Conservation (phyloP, 352 stramenopile species). For the Pythium insidiosum region DNA sequence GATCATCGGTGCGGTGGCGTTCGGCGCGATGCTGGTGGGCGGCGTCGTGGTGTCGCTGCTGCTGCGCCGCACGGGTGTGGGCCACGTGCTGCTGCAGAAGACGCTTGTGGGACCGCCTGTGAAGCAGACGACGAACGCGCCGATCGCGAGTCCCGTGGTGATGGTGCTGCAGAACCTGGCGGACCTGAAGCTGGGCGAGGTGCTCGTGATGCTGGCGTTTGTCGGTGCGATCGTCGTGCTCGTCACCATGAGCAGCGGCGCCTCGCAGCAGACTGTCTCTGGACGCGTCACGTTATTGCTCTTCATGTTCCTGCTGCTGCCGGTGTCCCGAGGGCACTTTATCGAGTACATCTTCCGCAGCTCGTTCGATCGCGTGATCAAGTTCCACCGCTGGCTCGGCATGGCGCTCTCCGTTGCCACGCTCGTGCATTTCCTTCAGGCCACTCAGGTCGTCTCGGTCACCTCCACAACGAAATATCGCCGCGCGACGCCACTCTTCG, state of each 20-base stretch:
- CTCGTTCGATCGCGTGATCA: constrained; percentile 76
- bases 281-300: constrained; percentile 57
- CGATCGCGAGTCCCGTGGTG: constrained; percentile 24
- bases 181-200: constrained; percentile 52
- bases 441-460: constrained; percentile 27
- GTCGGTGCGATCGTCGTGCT: constrained; percentile 34
- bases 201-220: constrained; percentile 61
- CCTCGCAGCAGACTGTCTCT: constrained; percentile 27
- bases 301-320: constrained; percentile 77
- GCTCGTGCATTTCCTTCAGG: constrained; percentile 53
- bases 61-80: constrained; percentile 26
- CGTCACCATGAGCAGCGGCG: constrained; percentile 25
- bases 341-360: constrained; percentile 67
- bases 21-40: constrained; percentile 40
- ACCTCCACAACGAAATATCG: constrained; percentile 34
- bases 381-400: constrained; percentile 82
- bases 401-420: constrained; percentile 40
- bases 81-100: constrained; percentile 31
- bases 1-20: constrained; percentile 45
- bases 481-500: constrained; percentile 44
- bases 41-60: constrained; percentile 35
- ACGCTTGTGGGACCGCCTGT: constrained; percentile 36
- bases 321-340: constrained; percentile 43
- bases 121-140: constrained; percentile 40
- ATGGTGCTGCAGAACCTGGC: constrained; percentile 47